Evolutionary conservation across 495 filamentous ascomycete species (phyloP), one percentile per base, ranked within the genome.

Genomic region (Aspergillus coremiiformis): DNA sequence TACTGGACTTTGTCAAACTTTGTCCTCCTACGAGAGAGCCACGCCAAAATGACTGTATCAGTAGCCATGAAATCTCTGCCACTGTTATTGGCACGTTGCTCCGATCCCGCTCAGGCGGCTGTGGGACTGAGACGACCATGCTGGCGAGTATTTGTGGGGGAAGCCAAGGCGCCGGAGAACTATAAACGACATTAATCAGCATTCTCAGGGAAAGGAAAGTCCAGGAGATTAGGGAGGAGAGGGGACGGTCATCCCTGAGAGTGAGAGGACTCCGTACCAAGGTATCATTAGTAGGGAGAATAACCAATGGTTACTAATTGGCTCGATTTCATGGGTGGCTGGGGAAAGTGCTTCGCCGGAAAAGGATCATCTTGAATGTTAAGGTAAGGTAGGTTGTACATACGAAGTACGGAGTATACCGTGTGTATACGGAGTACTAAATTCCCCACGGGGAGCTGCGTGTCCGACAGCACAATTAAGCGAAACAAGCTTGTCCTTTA

Each of bases 301-400:
- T 5, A 41, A 5, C 44, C 44, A 35, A 47, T 33, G 10, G 12
- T 17, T 20, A 30, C 24, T 8, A 4, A 4, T 14, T 7, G 17
- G 6, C 17, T 6, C 3, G 8, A 42, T 29, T 23, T 37, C 37
- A 43, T 43, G 33, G 4, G 51, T 53, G 51, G 51, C 51, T 49
- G 52, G 39, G 44, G 52, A 49, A 50, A 49, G 52, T 20, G 24
- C 37, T 44, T 55, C 32, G 52, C 52, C 45, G 52, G 45, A n/a
- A 11, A 44, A 44, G n/a, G 5, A 7, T 19, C 24, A 22, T 22
- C 22, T 17, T 4, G 22, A 32, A 41, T 30, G 15, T 22, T 22
- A n/a, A n/a, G n/a, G n/a, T n/a, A n/a, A n/a, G n/a, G n/a, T n/a
- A n/a, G n/a, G n/a, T n/a, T n/a, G n/a, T n/a, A n/a, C n/a, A n/a